Conservation (phyloP, 2,329 filamentous ascomycete species). For the Pseudogymnoascus sp. region DNA sequence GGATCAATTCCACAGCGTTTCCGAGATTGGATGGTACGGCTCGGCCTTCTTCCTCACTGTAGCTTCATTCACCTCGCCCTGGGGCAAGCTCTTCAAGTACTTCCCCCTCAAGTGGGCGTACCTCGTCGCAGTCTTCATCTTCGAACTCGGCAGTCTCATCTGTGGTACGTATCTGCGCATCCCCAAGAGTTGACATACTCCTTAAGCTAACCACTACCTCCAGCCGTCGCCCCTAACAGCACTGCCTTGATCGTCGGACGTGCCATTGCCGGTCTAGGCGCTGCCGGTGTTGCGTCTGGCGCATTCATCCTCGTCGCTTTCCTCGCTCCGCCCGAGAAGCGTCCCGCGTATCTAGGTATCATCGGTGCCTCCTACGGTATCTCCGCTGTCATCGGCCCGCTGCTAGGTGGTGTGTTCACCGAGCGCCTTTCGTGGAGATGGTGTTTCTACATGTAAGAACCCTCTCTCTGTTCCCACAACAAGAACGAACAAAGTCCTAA, state of each 20-base stretch:
- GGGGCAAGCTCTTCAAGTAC: slow-evolving; percentile 18
- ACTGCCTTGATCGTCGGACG: slow-evolving; percentile 32
- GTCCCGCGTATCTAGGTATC: slow-evolving; percentile 30
- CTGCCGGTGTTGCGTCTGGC: slow-evolving; percentile 30
- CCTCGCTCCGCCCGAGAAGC: slow-evolving; percentile 24
- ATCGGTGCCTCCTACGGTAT: slow-evolving; percentile 27
- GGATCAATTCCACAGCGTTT: slow-evolving; percentile 16
- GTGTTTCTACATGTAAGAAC: slow-evolving; percentile 31
- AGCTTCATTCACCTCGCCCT: slow-evolving; percentile 19
- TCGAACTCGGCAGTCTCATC: slow-evolving; percentile 32
- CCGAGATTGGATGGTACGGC: slow-evolving; percentile 28
- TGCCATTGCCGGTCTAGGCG: slow-evolving; percentile 28
- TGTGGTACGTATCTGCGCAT: slow-evolving; percentile 22
- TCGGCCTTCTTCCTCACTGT: slow-evolving; percentile 33
- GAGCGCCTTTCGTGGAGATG: slow-evolving; percentile 35
- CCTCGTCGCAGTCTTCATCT: slow-evolving; percentile 28
- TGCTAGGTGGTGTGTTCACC: slow-evolving; percentile 32
- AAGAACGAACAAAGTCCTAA: neutral
- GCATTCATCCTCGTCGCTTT: slow-evolving; percentile 37
- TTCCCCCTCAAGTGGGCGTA: slow-evolving; percentile 28
- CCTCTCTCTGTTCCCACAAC: neutral
- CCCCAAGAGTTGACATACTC: neutral
- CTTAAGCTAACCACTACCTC: neutral
- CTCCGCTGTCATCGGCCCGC: slow-evolving; percentile 27
- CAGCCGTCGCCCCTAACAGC: slow-evolving; percentile 26